These are phyloP conservation scores for Santalum album DNA, from an alignment of 164 flowering plant genomes.

Conservation along the genomic window DNA sequence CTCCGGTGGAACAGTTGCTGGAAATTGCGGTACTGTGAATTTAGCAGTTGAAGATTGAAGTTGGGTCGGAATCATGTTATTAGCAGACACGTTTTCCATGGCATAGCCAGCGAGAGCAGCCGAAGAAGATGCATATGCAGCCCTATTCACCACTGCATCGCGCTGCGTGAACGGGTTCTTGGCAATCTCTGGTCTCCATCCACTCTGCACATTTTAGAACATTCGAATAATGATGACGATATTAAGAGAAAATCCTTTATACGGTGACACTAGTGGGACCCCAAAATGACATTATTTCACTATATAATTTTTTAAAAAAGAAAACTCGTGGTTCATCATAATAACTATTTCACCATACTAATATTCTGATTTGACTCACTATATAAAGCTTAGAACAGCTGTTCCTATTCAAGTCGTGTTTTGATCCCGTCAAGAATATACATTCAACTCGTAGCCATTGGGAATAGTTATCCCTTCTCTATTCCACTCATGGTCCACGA, in stretches of 20 bases:
- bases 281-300: too few relatives aligned
- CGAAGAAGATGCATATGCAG: neutral
- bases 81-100: constrained; percentile 8
- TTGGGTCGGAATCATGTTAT: neutral
- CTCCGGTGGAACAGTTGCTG: constrained; percentile 1
- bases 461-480: too few relatives aligned
- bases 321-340: too few relatives aligned
- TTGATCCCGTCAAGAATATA: too few relatives aligned
- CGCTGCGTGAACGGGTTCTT: constrained; percentile 36
- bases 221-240: neutral
- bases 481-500: too few relatives aligned
- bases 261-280: neutral
- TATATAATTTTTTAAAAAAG: too few relatives aligned
- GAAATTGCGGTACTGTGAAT: constrained; percentile 7
- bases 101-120: constrained; percentile 2
- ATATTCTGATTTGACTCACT: too few relatives aligned
- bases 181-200: constrained; percentile 40
- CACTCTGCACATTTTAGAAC: constrained; percentile 35
- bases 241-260: neutral
- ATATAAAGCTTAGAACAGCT: too few relatives aligned
- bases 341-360: too few relatives aligned
- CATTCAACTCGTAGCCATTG: too few relatives aligned
- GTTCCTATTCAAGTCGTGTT: too few relatives aligned
- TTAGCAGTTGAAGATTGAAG: constrained; percentile 10
- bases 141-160: constrained; percentile 8